Evolutionary conservation across 1,139 yeast species (phyloP), one percentile per base, ranked within the genome.

Genomic region (Meyerozyma sp.): DNA sequence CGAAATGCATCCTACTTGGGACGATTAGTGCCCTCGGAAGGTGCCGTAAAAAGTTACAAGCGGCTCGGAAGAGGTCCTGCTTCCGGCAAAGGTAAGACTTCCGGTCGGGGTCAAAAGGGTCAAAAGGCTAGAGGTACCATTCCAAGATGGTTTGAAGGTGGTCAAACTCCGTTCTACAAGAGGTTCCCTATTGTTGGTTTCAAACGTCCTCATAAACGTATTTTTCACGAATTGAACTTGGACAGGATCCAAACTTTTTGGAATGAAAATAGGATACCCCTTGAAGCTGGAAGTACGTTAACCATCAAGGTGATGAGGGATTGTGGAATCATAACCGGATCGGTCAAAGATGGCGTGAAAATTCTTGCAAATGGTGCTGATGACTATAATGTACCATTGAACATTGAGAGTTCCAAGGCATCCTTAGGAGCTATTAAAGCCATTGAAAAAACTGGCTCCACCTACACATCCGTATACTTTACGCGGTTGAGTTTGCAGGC

Each of bases 21-120:
- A n/a, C 53, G 49, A 39, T 68, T 73, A 50, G 51, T 57, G 36
- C 75, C 77, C 18, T 59, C 58, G 43, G 70, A 65, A 40, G 79
- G 78, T 1, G 65, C 78, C 1, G 71, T 68, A 21, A 57, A 53
- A 25, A 50, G 63, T 16, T 70, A 70, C 58, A 89, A 84, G 60
- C 78, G 97, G 64, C 75, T 93, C 28, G 98, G 99, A 63, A 82
- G 99, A 70, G 98, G 98, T 68, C 96, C 96, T 32, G 93, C 96
- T 29, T 84, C 95, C 39, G 95, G 95, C 13, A 71, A 73, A 53
- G 95, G 99, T 70, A 90, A 91, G 66, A 93, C 98, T 2, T 82
- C 98, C 3, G 96, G 96, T 41, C 79, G 98, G 63, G 99, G 99
- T 73, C 96, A 89, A 61, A 94, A 91, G 68, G 99, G 99, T 80